Conservation (phyloP, 2,329 filamentous ascomycete genomes). For the Ophiostoma sp. region DNA sequence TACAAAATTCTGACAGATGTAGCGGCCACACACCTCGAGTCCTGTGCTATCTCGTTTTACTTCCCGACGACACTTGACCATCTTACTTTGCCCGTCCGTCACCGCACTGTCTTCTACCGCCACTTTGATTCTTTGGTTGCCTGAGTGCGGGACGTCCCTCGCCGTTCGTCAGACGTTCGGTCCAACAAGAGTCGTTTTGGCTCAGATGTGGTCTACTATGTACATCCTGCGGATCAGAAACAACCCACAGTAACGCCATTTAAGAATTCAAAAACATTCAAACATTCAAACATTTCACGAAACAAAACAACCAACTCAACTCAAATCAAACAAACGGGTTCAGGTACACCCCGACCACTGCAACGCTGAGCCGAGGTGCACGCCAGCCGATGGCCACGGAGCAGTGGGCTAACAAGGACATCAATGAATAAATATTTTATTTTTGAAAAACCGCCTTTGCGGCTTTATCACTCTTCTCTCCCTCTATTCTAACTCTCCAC, state of each 20-base stretch:
- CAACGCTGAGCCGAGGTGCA: slow-evolving; percentile 21
- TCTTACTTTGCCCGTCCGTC: neutral
- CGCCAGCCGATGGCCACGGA: neutral
- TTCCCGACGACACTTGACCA: neutral
- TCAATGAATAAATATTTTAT: neutral
- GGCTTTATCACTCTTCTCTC: neutral
- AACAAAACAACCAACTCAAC: slow-evolving; percentile 9
- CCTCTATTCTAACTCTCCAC: neutral
- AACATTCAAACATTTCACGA: neutral
- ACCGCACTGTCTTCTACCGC: neutral
- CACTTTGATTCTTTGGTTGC: neutral
- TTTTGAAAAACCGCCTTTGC: neutral
- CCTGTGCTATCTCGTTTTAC: neutral
- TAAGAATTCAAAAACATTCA: neutral
- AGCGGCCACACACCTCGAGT: slow-evolving; percentile 2
- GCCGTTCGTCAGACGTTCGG: neutral
- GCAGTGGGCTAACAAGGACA: neutral
- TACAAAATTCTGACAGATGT: neutral
- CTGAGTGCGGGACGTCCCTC: neutral
- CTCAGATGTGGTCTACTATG: too few species aligned
- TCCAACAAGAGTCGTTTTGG: neutral
- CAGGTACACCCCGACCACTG: slow-evolving; percentile 14
- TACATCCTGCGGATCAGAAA: neutral
- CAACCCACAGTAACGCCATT: neutral
- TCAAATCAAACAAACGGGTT: slow-evolving; percentile 1